Evolutionary conservation across 78 protist species (phyloP).

Genomic region (Dictyostelium discoideum): DNA sequence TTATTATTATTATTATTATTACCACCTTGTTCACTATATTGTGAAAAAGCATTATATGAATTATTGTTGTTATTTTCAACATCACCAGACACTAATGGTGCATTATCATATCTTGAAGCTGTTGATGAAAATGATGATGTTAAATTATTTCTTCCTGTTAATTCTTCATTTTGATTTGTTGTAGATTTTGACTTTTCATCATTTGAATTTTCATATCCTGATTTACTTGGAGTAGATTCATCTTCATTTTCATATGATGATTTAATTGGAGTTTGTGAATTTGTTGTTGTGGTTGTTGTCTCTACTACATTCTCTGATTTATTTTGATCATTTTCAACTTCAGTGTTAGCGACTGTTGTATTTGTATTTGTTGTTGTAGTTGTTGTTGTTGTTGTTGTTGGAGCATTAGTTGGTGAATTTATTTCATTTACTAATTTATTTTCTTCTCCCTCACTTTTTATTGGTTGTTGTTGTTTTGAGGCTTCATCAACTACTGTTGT

Average conservation of each 20-base stretch:
- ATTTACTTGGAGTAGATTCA: neutral
- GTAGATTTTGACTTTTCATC: neutral
- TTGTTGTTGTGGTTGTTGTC: neutral
- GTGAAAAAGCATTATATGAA: neutral
- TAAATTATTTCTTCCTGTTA: neutral
- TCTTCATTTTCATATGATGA: neutral
- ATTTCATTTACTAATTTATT: neutral
- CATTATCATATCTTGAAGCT: neutral
- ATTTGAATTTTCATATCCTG: neutral
- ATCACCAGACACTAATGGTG: neutral
- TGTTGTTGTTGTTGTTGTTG: neutral
- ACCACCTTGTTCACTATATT: neutral
- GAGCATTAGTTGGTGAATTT: neutral
- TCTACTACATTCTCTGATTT: neutral
- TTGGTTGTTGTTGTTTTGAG: neutral
- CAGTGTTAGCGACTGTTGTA: neutral
- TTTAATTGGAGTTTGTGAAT: neutral
- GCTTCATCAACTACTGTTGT: neutral
- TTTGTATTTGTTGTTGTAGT: neutral
- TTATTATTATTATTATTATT: neutral
- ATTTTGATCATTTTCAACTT: neutral
- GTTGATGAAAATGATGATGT: conserved; percentile 1
- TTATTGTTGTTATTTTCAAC: neutral
- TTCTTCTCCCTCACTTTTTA: neutral
- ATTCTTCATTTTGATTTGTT: neutral